Percentiles rank a stretch among this genome's conserved stretches.
These are phyloP conservation scores for Murraya paniculata DNA, from an alignment of 345 rosid genomes.

Conservation along the genomic window DNA sequence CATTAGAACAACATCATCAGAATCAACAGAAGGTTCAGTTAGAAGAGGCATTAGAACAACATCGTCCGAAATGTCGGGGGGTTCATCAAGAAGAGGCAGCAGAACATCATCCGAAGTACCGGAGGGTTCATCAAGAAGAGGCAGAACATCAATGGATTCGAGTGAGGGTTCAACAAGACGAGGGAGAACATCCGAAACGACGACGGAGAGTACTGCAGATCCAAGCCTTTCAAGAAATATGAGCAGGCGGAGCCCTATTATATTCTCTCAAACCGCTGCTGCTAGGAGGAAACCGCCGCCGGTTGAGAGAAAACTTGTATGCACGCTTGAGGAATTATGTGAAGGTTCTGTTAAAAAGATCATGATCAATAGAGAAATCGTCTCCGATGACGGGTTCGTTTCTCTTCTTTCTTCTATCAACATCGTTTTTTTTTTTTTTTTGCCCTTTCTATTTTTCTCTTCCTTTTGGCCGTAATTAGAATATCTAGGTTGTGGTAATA, in stretches of 20 bases:
- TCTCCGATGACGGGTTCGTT: constrained; percentile 59
- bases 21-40: not conserved
- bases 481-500: too few relatives aligned
- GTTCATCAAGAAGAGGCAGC: not conserved
- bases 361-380: constrained; percentile 50
- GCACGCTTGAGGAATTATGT: constrained; percentile 81
- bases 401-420: not conserved
- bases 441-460: not conserved
- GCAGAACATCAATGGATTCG: not conserved
- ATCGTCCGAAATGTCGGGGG: not conserved
- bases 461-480: not conserved
- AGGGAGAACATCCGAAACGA: not conserved
- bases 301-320: constrained; percentile 56
- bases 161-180: too few relatives aligned
- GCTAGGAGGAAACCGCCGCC: constrained; percentile 59
- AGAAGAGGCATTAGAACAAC: not conserved
- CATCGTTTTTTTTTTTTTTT: not conserved
- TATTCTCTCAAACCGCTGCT: constrained; percentile 67
- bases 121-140: constrained; percentile 10
- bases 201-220: not conserved
- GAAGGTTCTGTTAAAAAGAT: constrained; percentile 62
- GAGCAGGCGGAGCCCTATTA: constrained; percentile 54
- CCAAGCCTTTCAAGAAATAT: constrained; percentile 29
- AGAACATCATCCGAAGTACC: not conserved
- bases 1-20: not conserved